Evolutionary conservation across 1,139 yeast genomes (phyloP).

Genomic region (Saccharomyces hybrid): DNA sequence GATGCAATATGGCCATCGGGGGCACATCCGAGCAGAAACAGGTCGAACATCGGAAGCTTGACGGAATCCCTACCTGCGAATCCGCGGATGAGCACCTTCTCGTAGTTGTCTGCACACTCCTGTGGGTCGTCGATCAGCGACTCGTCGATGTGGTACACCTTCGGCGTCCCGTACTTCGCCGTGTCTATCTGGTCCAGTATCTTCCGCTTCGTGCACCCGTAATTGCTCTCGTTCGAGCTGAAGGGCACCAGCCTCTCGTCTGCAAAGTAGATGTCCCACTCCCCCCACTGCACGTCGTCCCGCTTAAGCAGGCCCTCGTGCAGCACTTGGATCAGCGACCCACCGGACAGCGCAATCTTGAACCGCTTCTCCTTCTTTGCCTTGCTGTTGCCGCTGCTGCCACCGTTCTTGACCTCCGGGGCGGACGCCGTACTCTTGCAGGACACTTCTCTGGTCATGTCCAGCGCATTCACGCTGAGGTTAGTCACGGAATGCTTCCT

Average conservation of each 20-base stretch:
- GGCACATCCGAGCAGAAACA: no score
- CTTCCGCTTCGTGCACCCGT: slow-evolving; percentile 75
- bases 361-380: no score
- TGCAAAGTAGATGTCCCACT: no score
- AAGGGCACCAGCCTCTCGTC: no score
- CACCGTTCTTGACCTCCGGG: slow-evolving; percentile 2
- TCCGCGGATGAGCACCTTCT: slow-evolving; percentile 70
- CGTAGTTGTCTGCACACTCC: slow-evolving; percentile 90
- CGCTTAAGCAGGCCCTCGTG: no score
- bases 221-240: slow-evolving; percentile 32
- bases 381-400: neutral
- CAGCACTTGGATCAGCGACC: no score
- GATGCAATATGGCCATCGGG: no score
- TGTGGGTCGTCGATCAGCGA: slow-evolving; percentile 70
- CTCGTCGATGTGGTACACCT: slow-evolving; percentile 75
- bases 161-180: slow-evolving; percentile 47
- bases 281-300: no score
- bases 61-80: slow-evolving; percentile 22
- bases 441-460: neutral
- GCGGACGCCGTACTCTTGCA: neutral
- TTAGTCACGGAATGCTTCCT: slow-evolving; percentile 17
- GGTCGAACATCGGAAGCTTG: no score
- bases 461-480: slow-evolving; percentile 3
- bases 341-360: no score
- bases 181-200: slow-evolving; percentile 56